Conservation (phyloP, 352 stramenopile species). For the Porosira glacialis region DNA sequence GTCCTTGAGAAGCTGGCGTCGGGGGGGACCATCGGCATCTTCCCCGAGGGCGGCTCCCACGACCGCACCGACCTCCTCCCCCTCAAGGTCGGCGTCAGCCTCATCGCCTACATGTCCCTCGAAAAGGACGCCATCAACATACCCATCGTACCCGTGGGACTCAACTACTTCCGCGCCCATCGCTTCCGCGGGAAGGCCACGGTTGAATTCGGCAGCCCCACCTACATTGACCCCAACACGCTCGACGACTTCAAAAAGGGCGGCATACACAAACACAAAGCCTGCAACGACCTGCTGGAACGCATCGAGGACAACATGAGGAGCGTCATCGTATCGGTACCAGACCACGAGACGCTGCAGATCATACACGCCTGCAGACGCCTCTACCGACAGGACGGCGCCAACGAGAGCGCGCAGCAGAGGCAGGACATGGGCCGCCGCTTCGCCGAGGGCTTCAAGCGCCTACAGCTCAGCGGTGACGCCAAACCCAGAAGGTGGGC, state of each 20-base stretch:
- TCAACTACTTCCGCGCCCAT: constrained; percentile 97
- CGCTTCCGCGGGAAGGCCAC: constrained; percentile 93
- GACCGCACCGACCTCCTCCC: constrained; percentile 95
- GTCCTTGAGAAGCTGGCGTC: constrained; percentile 69
- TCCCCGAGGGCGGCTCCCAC: constrained; percentile 96
- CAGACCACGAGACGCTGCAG: constrained; percentile 95
- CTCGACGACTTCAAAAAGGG: constrained; percentile 65
- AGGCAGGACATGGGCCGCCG: constrained; percentile 75
- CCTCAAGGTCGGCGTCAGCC: constrained; percentile 95
- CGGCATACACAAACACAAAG: constrained; percentile 57
- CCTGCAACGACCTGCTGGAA: constrained; percentile 80
- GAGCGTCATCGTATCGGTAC: constrained; percentile 93
- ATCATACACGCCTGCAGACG: constrained; percentile 91
- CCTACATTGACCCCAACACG: constrained; percentile 82
- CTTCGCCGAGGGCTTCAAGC: constrained; percentile 78
- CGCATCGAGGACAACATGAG: constrained; percentile 72
- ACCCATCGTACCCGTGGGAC: constrained; percentile 93
- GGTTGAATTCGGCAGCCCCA: constrained; percentile 91
- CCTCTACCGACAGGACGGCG: constrained; percentile 82
- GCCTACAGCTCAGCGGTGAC: constrained; percentile 56
- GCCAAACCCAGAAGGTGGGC: constrained; percentile 69
- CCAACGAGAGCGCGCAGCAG: constrained; percentile 41
- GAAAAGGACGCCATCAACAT: constrained; percentile 94
- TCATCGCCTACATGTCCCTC: constrained; percentile 95
- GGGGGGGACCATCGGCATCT: constrained; percentile 84